Conservation (phyloP, 768 basidiomycete genomes). For the Amylocystis lapponica region DNA sequence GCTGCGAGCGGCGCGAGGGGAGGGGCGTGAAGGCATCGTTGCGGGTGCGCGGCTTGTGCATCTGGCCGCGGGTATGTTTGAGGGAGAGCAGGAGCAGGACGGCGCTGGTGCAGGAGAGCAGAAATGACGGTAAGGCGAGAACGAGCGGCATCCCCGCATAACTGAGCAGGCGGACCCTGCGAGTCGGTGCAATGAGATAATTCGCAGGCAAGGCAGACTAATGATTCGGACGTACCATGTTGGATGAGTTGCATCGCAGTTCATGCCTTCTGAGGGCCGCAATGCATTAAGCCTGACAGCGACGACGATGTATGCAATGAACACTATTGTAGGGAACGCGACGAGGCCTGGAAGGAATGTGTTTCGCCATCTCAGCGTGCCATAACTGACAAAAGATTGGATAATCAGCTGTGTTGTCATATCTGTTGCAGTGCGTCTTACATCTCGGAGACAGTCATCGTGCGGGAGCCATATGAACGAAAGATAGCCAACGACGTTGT, state of each 20-base stretch:
- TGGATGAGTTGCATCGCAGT: constrained; percentile 55
- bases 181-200: neutral
- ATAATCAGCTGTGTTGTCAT: neutral
- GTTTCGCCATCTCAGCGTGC: constrained; percentile 45
- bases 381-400: constrained; percentile 16
- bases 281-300: constrained; percentile 40
- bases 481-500: constrained; percentile 17
- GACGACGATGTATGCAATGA: constrained; percentile 37
- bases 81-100: neutral
- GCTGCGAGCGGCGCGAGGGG: constrained; percentile 8
- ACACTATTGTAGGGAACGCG: constrained; percentile 42
- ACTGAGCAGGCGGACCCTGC: constrained; percentile 58
- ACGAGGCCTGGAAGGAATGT: constrained; percentile 39
- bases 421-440: neutral
- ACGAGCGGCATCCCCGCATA: constrained; percentile 55
- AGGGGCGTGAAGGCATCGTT: constrained; percentile 14
- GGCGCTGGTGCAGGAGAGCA: constrained; percentile 42
- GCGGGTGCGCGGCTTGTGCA: constrained; percentile 2
- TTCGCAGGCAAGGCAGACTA: constrained; percentile 1
- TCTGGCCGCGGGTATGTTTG: neutral
- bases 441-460: constrained; percentile 5
- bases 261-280: constrained; percentile 43
- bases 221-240: constrained; percentile 40
- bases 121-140: constrained; percentile 45
- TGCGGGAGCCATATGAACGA: constrained; percentile 1